Evolutionary conservation across 768 basidiomycete genomes (phyloP).

Genomic region (Chalciporus pseudorubinellus): DNA sequence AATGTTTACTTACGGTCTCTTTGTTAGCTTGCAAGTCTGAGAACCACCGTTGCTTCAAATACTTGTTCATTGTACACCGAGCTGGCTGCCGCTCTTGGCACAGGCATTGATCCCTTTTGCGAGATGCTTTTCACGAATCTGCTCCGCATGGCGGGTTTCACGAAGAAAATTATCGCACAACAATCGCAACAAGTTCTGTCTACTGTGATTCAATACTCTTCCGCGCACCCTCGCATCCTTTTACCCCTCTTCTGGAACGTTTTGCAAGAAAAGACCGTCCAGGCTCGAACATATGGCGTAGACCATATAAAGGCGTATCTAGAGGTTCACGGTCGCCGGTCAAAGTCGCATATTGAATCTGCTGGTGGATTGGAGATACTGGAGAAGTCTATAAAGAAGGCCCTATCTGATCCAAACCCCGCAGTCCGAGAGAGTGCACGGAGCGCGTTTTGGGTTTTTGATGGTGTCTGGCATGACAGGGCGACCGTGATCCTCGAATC

Average conservation of each 20-base stretch:
- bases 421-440: slow-evolving; percentile 74
- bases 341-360: slow-evolving; percentile 65
- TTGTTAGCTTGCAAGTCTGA: slow-evolving; percentile 74
- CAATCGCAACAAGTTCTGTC: slow-evolving; percentile 75
- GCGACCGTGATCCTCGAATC: slow-evolving; percentile 60
- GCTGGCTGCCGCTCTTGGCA: slow-evolving; percentile 62
- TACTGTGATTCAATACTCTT: slow-evolving; percentile 65
- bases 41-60: slow-evolving; percentile 84
- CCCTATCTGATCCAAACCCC: slow-evolving; percentile 76
- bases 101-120: slow-evolving; percentile 73
- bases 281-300: slow-evolving; percentile 64
- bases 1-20: background rate
- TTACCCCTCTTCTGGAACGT: slow-evolving; percentile 66
- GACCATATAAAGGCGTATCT: slow-evolving; percentile 75
- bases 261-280: slow-evolving; percentile 78
- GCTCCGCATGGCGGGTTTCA: slow-evolving; percentile 82
- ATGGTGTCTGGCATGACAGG: slow-evolving; percentile 69
- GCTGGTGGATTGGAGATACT: slow-evolving; percentile 66
- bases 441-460: slow-evolving; percentile 75
- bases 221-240: slow-evolving; percentile 66
- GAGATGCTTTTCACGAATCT: slow-evolving; percentile 76
- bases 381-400: slow-evolving; percentile 71
- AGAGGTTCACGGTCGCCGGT: slow-evolving; percentile 64
- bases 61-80: slow-evolving; percentile 78
- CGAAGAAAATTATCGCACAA: slow-evolving; percentile 89